Conservation (phyloP, 345 rosid species). For the Ricinus communis region DNA sequence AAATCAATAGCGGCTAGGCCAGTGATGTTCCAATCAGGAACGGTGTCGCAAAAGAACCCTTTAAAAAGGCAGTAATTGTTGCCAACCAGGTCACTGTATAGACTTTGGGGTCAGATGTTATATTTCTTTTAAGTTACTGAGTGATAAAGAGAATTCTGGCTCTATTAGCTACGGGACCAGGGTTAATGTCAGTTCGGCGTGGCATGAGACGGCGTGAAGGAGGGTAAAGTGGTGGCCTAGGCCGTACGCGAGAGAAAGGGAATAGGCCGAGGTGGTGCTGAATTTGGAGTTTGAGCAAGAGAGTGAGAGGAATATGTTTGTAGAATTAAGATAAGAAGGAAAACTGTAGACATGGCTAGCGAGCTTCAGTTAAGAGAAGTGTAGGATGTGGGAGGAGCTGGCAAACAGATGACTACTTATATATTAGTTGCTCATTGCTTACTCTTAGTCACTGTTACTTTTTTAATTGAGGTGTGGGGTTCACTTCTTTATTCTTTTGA, state of each 20-base stretch:
- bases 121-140: conserved; percentile 27
- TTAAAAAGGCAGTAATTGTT: conserved; percentile 28
- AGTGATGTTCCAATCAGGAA: conserved; percentile 21
- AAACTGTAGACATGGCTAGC: neutral
- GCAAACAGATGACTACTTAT: neutral
- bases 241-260: conserved; percentile 15
- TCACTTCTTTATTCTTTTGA: neutral
- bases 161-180: conserved; percentile 21
- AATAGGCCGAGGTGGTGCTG: conserved; percentile 12
- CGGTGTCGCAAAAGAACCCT: conserved; percentile 36
- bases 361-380: neutral
- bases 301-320: neutral
- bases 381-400: no score
- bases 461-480: neutral
- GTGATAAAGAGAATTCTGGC: conserved; percentile 18
- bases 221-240: conserved; percentile 14
- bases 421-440: neutral
- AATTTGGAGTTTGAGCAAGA: conserved; percentile 14
- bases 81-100: conserved; percentile 27
- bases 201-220: conserved; percentile 14
- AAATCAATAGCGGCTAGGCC: conserved; percentile 36
- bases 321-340: neutral
- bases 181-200: conserved; percentile 6
- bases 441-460: neutral
- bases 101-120: conserved; percentile 25